Percentiles rank a stretch among this genome's conserved stretches.
Evolutionary conservation across 768 basidiomycete species (phyloP).

Genomic region (Trametopsis cervina): DNA sequence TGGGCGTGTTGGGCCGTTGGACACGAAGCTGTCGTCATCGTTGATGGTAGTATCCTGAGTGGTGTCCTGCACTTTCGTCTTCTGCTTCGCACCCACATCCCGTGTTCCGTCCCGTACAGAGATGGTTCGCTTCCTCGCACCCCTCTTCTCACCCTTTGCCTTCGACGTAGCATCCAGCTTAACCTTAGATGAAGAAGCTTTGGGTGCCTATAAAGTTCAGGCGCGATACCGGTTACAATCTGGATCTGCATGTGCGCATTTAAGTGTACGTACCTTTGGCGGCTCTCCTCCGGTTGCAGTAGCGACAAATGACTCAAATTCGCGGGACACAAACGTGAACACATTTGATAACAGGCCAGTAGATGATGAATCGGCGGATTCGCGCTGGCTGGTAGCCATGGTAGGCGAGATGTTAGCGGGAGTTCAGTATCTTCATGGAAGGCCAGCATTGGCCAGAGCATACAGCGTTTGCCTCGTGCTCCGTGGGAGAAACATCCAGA

Average conservation of each 20-base stretch:
- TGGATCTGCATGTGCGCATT: neutral
- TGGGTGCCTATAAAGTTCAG: constrained; percentile 7
- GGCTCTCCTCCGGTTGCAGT: constrained; percentile 39
- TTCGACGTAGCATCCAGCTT: constrained; percentile 14
- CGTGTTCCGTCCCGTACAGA: constrained; percentile 9
- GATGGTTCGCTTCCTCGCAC: constrained; percentile 6
- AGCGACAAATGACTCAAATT: constrained; percentile 63
- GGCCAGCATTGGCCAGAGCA: too few relatives aligned
- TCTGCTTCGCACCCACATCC: constrained; percentile 9
- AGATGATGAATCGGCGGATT: constrained; percentile 5
- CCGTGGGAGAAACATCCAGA: too few relatives aligned
- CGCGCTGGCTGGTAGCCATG: constrained; percentile 14
- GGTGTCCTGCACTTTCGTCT: constrained; percentile 1
- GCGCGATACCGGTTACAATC: neutral
- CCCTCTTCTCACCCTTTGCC: constrained; percentile 1
- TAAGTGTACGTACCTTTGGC: constrained; percentile 2
- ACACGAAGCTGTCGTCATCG: neutral
- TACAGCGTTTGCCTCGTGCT: too few relatives aligned
- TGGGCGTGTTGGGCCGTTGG: neutral
- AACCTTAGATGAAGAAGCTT: constrained; percentile 20
- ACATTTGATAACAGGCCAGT: constrained; percentile 54
- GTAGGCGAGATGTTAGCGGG: neutral
- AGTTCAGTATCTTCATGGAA: too few relatives aligned
- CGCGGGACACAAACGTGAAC: constrained; percentile 61
- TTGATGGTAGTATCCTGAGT: neutral